A percentile compares a stretch with the other conserved stretches of the same genome.
phyloP scores from a whole-genome alignment of 192 early-diverging fungal species.

The Phlyctochytrium bullatum region DNA sequence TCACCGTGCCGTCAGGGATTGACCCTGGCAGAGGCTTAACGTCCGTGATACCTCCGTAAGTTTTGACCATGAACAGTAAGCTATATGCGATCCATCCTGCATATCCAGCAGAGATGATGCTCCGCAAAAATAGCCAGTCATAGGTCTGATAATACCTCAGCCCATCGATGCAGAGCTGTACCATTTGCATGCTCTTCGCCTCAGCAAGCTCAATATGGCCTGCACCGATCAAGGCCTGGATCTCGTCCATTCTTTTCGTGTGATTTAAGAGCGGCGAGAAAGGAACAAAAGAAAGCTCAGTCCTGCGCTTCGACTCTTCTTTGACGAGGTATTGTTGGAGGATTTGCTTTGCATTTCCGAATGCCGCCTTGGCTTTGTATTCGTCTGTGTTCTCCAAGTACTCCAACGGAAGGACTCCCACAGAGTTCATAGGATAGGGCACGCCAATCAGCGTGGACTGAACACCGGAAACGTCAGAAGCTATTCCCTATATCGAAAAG shows the following conservation, averaged over 20 bases:
- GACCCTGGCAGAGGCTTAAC: not conserved
- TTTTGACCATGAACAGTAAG: slow-evolving; percentile 70
- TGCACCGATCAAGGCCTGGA: slow-evolving; percentile 59
- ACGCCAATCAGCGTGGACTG: slow-evolving; percentile 82
- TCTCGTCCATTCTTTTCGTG: slow-evolving; percentile 16
- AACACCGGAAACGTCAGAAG: slow-evolving; percentile 1
- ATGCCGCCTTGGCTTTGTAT: slow-evolving; percentile 72
- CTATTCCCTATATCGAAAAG: slow-evolving; percentile 3
- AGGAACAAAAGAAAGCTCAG: slow-evolving; percentile 77
- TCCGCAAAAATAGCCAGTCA: slow-evolving; percentile 90
- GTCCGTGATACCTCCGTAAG: slow-evolving; percentile 43
- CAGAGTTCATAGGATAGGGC: slow-evolving; percentile 89
- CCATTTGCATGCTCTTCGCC: slow-evolving; percentile 56
- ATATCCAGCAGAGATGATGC: slow-evolving; percentile 79
- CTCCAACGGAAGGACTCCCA: slow-evolving; percentile 79
- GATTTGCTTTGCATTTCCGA: slow-evolving; percentile 83
- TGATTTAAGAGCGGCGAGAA: slow-evolving; percentile 59
- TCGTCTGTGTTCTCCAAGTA: slow-evolving; percentile 72
- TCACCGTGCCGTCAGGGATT: not conserved
- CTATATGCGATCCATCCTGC: slow-evolving; percentile 88
- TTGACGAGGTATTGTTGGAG: slow-evolving; percentile 86
- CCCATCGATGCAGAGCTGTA: slow-evolving; percentile 72
- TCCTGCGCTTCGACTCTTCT: slow-evolving; percentile 67
- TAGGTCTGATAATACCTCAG: slow-evolving; percentile 94
- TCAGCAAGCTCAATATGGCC: slow-evolving; percentile 69